These are phyloP conservation scores for Trichoderma citrinoviride DNA, from an alignment of 2,329 filamentous ascomycete genomes.

Conservation along the genomic window DNA sequence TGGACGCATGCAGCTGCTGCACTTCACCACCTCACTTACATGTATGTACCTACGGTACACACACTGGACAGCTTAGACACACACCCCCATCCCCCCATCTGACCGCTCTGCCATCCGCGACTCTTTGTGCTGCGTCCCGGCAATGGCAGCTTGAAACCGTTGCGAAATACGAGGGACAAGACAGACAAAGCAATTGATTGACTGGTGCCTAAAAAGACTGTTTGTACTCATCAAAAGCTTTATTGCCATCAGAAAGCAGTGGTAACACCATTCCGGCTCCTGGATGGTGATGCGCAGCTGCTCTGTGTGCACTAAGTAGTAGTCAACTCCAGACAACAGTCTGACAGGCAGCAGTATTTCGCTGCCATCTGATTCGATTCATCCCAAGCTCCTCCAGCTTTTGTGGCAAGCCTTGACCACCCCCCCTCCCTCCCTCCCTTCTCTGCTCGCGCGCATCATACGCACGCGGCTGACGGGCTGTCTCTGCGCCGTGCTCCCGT, in stretches of 20 bases:
- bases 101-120: not conserved
- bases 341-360: conserved; percentile 19
- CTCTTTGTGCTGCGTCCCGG: no score
- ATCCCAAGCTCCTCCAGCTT: not conserved
- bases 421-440: not conserved
- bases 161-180: no score
- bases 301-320: conserved; percentile 1
- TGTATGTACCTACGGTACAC: no score
- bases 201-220: no score
- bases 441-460: no score
- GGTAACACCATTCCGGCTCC: not conserved
- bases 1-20: no score
- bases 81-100: not conserved
- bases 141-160: no score
- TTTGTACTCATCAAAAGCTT: no score
- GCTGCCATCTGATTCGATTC: conserved; percentile 18
- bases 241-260: not conserved
- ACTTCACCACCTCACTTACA: no score
- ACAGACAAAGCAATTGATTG: no score
- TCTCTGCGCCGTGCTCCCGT: not conserved
- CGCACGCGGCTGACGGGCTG: conserved; percentile 9
- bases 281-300: not conserved
- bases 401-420: conserved; percentile 11
- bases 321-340: not conserved
- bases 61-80: no score